Conservation (phyloP, 2,329 filamentous ascomycete species). For the Pestalotiopsis sp. region DNA sequence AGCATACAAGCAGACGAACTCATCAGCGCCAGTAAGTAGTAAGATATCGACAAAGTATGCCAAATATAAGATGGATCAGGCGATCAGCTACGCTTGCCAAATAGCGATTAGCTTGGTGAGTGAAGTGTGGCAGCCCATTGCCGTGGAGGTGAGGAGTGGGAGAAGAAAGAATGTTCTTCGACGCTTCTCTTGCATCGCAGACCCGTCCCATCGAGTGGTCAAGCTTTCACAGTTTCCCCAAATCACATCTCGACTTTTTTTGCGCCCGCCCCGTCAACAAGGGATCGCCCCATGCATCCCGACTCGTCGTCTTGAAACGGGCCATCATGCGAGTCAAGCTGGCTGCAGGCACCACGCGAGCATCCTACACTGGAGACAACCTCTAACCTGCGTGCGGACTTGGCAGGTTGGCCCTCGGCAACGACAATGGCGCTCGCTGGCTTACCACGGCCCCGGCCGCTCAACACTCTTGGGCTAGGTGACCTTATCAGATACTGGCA, state of each 20-base stretch:
- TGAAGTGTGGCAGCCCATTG: not conserved
- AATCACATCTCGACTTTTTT: not conserved
- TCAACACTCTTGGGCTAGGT: no score
- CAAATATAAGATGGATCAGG: not conserved
- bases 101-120: not conserved
- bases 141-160: not conserved
- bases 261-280: not conserved
- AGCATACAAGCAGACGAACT: not conserved
- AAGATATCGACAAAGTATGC: not conserved
- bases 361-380: not conserved
- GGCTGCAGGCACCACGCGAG: not conserved
- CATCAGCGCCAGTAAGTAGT: not conserved
- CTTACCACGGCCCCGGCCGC: not conserved
- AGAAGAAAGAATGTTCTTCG: constrained; percentile 8
- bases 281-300: not conserved
- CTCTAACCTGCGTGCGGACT: not conserved
- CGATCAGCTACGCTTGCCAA: not conserved
- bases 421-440: not conserved
- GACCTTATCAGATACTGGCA: no score
- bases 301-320: constrained; percentile 10
- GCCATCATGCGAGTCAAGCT: constrained; percentile 10
- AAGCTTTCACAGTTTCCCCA: not conserved
- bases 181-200: constrained; percentile 10
- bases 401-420: not conserved
- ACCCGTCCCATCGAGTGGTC: not conserved